phyloP scores from a whole-genome alignment of 306 rosid species.

The Luffa aegyptiaca region DNA sequence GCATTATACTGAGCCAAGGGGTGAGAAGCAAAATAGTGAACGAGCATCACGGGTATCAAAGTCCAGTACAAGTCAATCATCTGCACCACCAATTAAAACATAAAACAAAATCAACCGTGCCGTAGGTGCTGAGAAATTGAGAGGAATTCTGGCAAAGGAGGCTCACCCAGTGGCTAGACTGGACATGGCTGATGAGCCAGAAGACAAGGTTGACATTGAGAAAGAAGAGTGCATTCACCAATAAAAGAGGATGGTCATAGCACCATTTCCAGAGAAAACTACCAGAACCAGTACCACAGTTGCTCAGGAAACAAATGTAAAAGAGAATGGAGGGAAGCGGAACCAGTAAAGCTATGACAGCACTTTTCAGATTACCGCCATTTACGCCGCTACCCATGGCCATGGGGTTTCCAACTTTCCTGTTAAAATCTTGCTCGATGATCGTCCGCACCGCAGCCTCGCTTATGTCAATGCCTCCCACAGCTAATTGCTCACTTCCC shows the following conservation, averaged over 20 bases:
- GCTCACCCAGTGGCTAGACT: conserved; percentile 71
- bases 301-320: conserved; percentile 45
- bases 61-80: conserved; percentile 90
- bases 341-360: conserved; percentile 41
- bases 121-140: background rate
- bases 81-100: conserved; percentile 28
- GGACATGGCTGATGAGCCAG: conserved; percentile 73
- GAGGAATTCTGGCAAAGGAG: background rate
- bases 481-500: background rate
- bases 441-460: background rate
- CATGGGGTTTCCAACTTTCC: background rate
- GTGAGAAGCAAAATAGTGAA: conserved; percentile 61
- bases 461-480: background rate
- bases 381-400: background rate
- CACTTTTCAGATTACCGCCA: conserved; percentile 41
- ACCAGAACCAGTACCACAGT: background rate
- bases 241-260: conserved; percentile 63
- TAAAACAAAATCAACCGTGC: background rate
- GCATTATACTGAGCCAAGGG: conserved; percentile 48
- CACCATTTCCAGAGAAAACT: conserved; percentile 60
- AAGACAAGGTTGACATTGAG: conserved; percentile 75
- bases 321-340: conserved; percentile 74
- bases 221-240: conserved; percentile 72
- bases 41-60: conserved; percentile 75
- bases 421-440: background rate